A percentile compares a stretch with the other conserved stretches of the same genome.
These are phyloP conservation scores for Ophiosphaerella narmari DNA, from an alignment of 2,329 filamentous ascomycete species.

Conservation along the genomic window DNA sequence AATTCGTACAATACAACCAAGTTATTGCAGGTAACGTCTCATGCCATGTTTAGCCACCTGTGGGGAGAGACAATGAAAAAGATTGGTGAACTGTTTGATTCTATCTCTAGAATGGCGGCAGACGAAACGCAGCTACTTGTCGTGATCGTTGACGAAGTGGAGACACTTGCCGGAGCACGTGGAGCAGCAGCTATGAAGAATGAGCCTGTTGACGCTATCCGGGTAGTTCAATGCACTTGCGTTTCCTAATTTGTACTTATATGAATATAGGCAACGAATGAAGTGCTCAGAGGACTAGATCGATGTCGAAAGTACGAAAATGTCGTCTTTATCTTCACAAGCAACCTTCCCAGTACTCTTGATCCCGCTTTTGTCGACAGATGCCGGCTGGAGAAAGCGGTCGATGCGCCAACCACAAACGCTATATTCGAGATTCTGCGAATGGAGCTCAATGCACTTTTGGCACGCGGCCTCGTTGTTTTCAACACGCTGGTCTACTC, in stretches of 20 bases:
- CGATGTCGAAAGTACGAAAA: slow-evolving; percentile 49
- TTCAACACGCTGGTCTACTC: slow-evolving; percentile 1
- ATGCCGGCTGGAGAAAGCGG: slow-evolving; percentile 53
- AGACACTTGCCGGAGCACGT: slow-evolving; percentile 53
- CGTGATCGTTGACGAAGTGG: slow-evolving; percentile 57
- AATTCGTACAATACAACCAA: slow-evolving; percentile 41
- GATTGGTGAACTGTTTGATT: slow-evolving; percentile 21
- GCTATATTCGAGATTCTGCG: slow-evolving; percentile 56
- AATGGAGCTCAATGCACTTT: slow-evolving; percentile 47
- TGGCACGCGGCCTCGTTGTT: background rate
- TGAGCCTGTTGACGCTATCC: slow-evolving; percentile 54
- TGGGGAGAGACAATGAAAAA: slow-evolving; percentile 55
- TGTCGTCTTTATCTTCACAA: slow-evolving; percentile 56
- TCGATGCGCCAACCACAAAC: slow-evolving; percentile 47
- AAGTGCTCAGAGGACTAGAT: slow-evolving; percentile 56
- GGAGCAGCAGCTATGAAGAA: slow-evolving; percentile 46
- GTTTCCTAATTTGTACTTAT: too few relatives aligned
- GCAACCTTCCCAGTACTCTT: slow-evolving; percentile 53
- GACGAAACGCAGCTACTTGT: slow-evolving; percentile 50
- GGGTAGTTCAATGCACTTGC: slow-evolving; percentile 28
- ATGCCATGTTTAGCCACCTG: slow-evolving; percentile 53
- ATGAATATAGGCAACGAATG: slow-evolving; percentile 50
- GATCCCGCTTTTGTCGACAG: slow-evolving; percentile 57
- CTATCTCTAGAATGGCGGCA: slow-evolving; percentile 29
- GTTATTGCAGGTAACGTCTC: slow-evolving; percentile 54